These are phyloP conservation scores for Exophiala bonariae DNA, from an alignment of 2,329 filamentous ascomycete genomes.

Conservation along the genomic window DNA sequence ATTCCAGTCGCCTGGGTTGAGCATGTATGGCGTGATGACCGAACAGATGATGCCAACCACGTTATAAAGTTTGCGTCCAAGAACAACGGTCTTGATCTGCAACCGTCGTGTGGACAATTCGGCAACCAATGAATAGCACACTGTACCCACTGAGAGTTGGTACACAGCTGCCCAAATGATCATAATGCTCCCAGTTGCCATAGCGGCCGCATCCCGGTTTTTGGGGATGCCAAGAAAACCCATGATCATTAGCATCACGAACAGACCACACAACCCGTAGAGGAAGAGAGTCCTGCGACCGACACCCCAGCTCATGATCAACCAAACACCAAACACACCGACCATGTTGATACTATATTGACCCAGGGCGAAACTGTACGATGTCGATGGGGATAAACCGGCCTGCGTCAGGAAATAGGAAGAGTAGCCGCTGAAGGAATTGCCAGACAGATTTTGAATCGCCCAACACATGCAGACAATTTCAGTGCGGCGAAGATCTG, in stretches of 20 bases:
- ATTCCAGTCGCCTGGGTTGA: conserved; percentile 78
- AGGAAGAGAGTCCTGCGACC: conserved; percentile 76
- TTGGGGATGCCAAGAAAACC: conserved; percentile 79
- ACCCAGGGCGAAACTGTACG: conserved; percentile 50
- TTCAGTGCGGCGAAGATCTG: conserved; percentile 77
- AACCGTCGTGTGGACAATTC: conserved; percentile 80
- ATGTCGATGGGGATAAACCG: conserved; percentile 33
- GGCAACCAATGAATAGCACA: conserved; percentile 83
- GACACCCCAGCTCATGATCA: conserved; percentile 70
- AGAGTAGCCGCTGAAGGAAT: conserved; percentile 64
- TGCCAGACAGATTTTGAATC: conserved; percentile 66
- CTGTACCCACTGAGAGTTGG: conserved; percentile 82
- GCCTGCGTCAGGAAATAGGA: conserved; percentile 55
- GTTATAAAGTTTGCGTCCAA: conserved; percentile 80
- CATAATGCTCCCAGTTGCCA: conserved; percentile 85
- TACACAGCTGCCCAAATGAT: conserved; percentile 79
- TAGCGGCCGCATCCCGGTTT: conserved; percentile 57
- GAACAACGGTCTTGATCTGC: conserved; percentile 87
- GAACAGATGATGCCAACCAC: conserved; percentile 78
- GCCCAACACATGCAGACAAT: conserved; percentile 66
- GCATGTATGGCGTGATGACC: conserved; percentile 87
- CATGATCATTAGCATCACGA: conserved; percentile 74
- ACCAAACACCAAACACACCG: conserved; percentile 48
- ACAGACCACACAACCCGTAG: conserved; percentile 71
- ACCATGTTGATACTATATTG: conserved; percentile 44